These are phyloP conservation scores for Aspergillus homomorphus DNA, from an alignment of 495 filamentous ascomycete species.

Conservation along the genomic window DNA sequence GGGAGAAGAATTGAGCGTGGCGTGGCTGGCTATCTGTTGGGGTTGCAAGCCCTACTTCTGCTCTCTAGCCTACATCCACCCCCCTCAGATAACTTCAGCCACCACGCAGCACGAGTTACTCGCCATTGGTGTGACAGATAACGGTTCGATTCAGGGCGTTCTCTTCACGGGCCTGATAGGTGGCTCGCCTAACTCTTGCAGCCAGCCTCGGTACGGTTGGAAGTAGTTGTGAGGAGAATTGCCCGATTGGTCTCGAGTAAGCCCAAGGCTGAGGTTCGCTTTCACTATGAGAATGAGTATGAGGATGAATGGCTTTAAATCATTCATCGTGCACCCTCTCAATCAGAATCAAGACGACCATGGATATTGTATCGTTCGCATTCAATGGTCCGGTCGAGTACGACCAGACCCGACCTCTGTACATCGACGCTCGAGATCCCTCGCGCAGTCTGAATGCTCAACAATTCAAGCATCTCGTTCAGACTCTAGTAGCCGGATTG, in stretches of 20 bases:
- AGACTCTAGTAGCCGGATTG: slow-evolving; percentile 51
- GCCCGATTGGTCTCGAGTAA: background rate
- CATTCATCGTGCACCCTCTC: background rate
- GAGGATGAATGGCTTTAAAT: background rate
- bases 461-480: slow-evolving; percentile 45
- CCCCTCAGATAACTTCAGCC: background rate
- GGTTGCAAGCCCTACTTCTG: background rate
- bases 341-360: background rate
- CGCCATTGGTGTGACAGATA: background rate
- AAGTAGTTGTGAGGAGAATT: background rate
- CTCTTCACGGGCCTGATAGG: background rate
- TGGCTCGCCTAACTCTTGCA: background rate
- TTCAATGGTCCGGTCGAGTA: slow-evolving; percentile 29
- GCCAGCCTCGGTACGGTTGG: background rate
- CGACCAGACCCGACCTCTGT: slow-evolving; percentile 34
- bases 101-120: background rate
- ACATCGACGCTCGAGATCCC: slow-evolving; percentile 53
- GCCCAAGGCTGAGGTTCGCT: background rate
- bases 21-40: background rate
- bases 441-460: slow-evolving; percentile 45
- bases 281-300: background rate
- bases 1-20: background rate
- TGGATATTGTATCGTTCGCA: slow-evolving; percentile 26
- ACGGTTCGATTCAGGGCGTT: background rate
- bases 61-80: background rate